Conservation (phyloP, 805 yeast genomes). For the Saccharomyces mikatae region DNA sequence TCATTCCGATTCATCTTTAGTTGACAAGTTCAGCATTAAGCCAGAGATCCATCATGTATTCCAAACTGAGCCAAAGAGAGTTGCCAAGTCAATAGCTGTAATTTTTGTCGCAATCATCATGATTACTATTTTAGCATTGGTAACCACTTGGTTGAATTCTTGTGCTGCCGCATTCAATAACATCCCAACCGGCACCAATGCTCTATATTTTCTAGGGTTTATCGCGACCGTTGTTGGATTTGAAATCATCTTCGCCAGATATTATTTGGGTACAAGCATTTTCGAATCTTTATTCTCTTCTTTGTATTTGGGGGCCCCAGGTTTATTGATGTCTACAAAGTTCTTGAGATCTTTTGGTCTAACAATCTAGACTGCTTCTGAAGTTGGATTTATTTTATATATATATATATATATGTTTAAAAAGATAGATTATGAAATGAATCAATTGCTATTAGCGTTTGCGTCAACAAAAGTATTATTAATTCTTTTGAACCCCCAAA, state of each 20-base stretch:
- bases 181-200: conserved; percentile 20
- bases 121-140: conserved; percentile 35
- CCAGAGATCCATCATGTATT: conserved; percentile 63
- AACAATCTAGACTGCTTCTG: conserved; percentile 1
- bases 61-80: conserved; percentile 45
- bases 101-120: conserved; percentile 41
- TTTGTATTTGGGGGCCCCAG: conserved; percentile 41
- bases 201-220: conserved; percentile 19
- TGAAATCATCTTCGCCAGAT: conserved; percentile 24
- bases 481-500: conserved; percentile 51
- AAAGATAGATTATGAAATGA: neutral
- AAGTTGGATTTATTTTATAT: neutral
- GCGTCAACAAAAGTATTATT: conserved; percentile 42
- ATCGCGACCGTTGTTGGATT: conserved; percentile 22
- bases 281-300: conserved; percentile 24
- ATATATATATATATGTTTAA: neutral
- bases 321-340: conserved; percentile 56
- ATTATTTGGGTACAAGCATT: conserved; percentile 27
- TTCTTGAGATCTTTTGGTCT: conserved; percentile 43
- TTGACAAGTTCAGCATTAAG: conserved; percentile 32
- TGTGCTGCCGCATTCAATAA: conserved; percentile 23
- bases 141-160: conserved; percentile 37
- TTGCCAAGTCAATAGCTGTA: conserved; percentile 43
- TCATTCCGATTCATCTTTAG: conserved; percentile 1
- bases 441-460: neutral